Evolutionary conservation across 1,284 basidiomycete genomes (phyloP), one percentile per base, ranked within the genome.

Genomic region (Inonotus obliquus): DNA sequence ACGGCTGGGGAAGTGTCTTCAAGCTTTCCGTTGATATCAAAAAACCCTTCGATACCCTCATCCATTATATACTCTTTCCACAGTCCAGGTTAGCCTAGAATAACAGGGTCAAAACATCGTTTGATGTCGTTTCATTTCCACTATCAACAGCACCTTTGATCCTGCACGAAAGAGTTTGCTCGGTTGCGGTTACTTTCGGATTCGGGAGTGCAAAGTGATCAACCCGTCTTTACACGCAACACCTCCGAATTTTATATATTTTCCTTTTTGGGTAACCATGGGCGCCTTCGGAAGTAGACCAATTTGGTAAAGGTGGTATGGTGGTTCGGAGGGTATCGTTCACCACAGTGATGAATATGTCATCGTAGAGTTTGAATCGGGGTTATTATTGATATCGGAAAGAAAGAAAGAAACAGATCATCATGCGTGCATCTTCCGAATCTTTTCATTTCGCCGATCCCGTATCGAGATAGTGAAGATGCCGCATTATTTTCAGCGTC

Each of bases 201-300:
- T 11, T 17, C 13, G 52, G 52, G 14, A n/a, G 4, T 54, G 21
- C 39, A 25, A 32, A 41, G 44, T 21, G 41, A 27, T 38, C 23
- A 35, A 35, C 41, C 41, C 55, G 37, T 19, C 44, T 27, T 25
- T 21, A 41, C 54, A 55, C 54, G 25, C 17, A 25, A n/a, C 23
- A 32, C 52, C 32, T 32, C 32, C 32, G 32, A 19, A 14, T 37
- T 25, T 25, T 32, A 25, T 5, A 45, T 45, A 57, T 47, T 57
- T 57, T 48, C 55, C 45, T 57, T 57, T 57, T 17, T 23, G 17
- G 55, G 39, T n/a, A 57, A 57, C 23, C 55, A 47, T 57, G 55
- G 55, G 55, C 35, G 23, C 45, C 19, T 11, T 47, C 55, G 55
- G 55, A 44, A 17, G 21, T 49, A 11, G 47, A 17, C 47, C 47